These are phyloP conservation scores for Neofusicoccum ribis DNA, from an alignment of 2,329 filamentous ascomycete genomes.

Conservation along the genomic window DNA sequence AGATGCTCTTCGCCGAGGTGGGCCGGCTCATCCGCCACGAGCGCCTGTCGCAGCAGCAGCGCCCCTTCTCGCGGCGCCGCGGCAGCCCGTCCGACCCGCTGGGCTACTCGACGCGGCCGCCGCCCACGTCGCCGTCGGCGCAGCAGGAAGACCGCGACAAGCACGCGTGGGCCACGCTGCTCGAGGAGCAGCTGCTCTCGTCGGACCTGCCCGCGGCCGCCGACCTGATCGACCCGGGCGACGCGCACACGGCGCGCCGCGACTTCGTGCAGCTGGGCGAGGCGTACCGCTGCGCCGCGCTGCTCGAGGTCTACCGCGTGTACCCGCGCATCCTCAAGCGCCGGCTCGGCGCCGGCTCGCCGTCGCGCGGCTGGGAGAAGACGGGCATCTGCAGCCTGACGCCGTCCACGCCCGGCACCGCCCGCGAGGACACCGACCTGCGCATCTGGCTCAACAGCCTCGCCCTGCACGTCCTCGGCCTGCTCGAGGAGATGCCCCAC, in stretches of 20 bases:
- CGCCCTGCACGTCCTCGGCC: slow-evolving; percentile 52
- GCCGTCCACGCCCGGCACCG: slow-evolving; percentile 22
- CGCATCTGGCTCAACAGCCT: slow-evolving; percentile 52
- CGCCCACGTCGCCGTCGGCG: background rate
- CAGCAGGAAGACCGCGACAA: slow-evolving; percentile 35
- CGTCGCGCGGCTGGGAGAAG: slow-evolving; percentile 10
- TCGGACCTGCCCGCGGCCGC: slow-evolving; percentile 49
- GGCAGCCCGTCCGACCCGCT: background rate
- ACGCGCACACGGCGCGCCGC: slow-evolving; percentile 53
- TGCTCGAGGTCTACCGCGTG: slow-evolving; percentile 56
- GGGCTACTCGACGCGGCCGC: background rate
- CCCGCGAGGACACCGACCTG: slow-evolving; percentile 33
- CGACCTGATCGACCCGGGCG: slow-evolving; percentile 53
- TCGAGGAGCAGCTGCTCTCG: slow-evolving; percentile 51
- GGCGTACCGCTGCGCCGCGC: slow-evolving; percentile 53
- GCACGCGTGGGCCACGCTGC: slow-evolving; percentile 38
- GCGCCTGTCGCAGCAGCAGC: slow-evolving; percentile 22
- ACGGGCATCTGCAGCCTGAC: slow-evolving; percentile 10
- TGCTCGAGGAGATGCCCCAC: slow-evolving; percentile 51
- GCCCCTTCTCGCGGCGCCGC: background rate
- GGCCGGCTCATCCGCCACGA: slow-evolving; percentile 46
- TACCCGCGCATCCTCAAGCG: slow-evolving; percentile 54
- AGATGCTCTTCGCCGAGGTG: slow-evolving; percentile 48
- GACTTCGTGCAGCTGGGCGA: slow-evolving; percentile 57
- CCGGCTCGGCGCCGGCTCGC: slow-evolving; percentile 34